Conservation (phyloP, 1,284 basidiomycete species). For the Cystobasidiaceae sp. region DNA sequence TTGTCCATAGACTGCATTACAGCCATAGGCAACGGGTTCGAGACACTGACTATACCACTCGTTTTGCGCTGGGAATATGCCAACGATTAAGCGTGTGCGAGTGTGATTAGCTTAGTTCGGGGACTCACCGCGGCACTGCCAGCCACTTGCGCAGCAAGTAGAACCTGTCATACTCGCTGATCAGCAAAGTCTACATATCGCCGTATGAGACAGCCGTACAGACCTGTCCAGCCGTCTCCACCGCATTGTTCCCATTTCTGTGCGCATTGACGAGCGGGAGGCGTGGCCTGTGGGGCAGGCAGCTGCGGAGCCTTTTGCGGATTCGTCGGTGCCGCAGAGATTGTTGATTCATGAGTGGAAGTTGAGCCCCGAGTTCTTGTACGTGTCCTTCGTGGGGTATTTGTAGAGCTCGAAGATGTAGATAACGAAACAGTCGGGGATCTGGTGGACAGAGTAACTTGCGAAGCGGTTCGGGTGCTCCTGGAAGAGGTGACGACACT, state of each 20-base stretch:
- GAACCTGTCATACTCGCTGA: background rate
- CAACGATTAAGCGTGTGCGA: background rate
- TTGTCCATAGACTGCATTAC: background rate
- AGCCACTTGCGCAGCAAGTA: background rate
- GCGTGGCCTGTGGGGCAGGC: background rate
- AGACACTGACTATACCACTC: background rate
- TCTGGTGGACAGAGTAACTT: too few species aligned
- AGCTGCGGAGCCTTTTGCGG: background rate
- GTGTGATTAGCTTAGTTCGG: background rate
- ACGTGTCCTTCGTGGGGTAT: too few species aligned
- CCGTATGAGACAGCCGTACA: background rate
- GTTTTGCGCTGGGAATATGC: background rate
- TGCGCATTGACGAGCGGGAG: background rate
- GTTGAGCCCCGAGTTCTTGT: too few species aligned
- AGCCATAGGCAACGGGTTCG: background rate
- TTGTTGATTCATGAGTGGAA: too few species aligned
- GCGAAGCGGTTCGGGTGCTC: too few species aligned
- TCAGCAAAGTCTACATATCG: background rate
- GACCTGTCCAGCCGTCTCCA: background rate
- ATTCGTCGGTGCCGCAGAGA: background rate
- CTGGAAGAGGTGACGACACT: too few species aligned
- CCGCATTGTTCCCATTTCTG: background rate
- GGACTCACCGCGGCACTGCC: background rate
- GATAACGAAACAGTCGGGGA: too few species aligned
- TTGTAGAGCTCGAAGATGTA: too few species aligned